These are phyloP conservation scores for Astragalus glycyphyllos DNA, from an alignment of 306 rosid species.

Conservation along the genomic window DNA sequence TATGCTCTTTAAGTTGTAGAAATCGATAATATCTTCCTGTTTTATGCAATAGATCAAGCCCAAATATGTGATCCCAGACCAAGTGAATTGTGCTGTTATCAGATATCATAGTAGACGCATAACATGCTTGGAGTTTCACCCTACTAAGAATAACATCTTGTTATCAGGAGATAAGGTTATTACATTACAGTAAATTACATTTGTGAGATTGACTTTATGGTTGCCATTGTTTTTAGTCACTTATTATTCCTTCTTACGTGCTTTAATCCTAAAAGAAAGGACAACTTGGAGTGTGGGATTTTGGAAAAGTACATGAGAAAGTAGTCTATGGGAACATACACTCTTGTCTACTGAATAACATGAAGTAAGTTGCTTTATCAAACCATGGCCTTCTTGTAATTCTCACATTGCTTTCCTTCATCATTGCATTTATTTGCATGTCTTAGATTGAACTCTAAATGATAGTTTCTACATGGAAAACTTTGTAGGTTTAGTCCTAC, in stretches of 20 bases:
- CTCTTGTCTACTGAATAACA: conserved; percentile 80
- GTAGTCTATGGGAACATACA: conserved; percentile 82
- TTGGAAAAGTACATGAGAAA: conserved; percentile 76
- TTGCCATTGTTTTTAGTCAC: conserved; percentile 33
- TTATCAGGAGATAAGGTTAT: conserved; percentile 94
- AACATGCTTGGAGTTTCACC: conserved; percentile 93
- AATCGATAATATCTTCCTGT: conserved; percentile 2
- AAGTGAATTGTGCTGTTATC: conserved; percentile 85
- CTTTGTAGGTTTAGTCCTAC: conserved; percentile 74
- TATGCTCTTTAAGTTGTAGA: conserved; percentile 16
- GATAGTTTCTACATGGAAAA: conserved; percentile 32
- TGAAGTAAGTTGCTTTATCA: conserved; percentile 63
- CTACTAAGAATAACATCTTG: conserved; percentile 82
- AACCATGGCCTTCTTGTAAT: conserved; percentile 11
- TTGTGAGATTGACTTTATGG: conserved; percentile 5
- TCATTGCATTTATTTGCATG: conserved; percentile 15
- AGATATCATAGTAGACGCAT: conserved; percentile 90
- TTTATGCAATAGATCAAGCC: conserved; percentile 70
- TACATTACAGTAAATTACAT: conserved; percentile 16
- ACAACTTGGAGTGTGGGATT: conserved; percentile 98
- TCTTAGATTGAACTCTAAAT: conserved; percentile 19
- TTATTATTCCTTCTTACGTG: conserved; percentile 36
- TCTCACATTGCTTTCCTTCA: background rate
- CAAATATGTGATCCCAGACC: conserved; percentile 79
- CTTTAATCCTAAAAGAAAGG: conserved; percentile 73